Evolutionary conservation across 257 asterid genomes (phyloP).

Genomic region (Gentiana macrophylla): DNA sequence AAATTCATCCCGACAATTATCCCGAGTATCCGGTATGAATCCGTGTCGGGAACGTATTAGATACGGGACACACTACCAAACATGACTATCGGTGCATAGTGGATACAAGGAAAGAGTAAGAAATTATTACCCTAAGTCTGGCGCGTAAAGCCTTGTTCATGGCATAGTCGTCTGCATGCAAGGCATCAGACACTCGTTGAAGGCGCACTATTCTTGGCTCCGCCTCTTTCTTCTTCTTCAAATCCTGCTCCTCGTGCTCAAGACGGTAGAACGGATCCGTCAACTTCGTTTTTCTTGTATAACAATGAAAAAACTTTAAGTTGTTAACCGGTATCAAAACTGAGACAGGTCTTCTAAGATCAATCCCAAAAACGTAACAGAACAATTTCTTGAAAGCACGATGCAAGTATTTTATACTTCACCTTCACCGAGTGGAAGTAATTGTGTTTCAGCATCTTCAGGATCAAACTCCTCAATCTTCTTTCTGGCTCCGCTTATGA

Average conservation of each 20-base stretch:
- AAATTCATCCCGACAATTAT: too few species aligned
- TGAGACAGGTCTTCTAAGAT: not conserved
- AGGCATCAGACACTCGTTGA: slow-evolving; percentile 68
- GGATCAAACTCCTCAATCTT: slow-evolving; percentile 85
- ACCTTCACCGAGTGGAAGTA: slow-evolving; percentile 86
- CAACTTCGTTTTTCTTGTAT: slow-evolving; percentile 55
- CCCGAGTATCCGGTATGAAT: too few species aligned
- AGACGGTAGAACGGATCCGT: slow-evolving; percentile 84
- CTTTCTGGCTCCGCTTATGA: slow-evolving; percentile 68
- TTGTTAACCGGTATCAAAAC: not conserved
- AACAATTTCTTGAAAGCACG: too few species aligned
- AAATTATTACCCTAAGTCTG: slow-evolving; percentile 43
- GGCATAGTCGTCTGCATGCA: slow-evolving; percentile 82
- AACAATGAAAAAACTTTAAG: slow-evolving; percentile 1
- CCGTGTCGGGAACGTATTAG: too few species aligned
- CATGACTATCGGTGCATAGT: too few species aligned
- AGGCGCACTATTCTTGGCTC: slow-evolving; percentile 86
- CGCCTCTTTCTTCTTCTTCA: slow-evolving; percentile 90
- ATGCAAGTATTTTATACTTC: slow-evolving; percentile 6
- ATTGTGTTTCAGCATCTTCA: slow-evolving; percentile 86
- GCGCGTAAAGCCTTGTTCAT: slow-evolving; percentile 70
- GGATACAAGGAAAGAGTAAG: too few species aligned
- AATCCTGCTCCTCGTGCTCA: slow-evolving; percentile 89
- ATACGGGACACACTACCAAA: too few species aligned
- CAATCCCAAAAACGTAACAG: not conserved